phyloP scores from a whole-genome alignment of 257 asterid species.

The Lycium barbarum region DNA sequence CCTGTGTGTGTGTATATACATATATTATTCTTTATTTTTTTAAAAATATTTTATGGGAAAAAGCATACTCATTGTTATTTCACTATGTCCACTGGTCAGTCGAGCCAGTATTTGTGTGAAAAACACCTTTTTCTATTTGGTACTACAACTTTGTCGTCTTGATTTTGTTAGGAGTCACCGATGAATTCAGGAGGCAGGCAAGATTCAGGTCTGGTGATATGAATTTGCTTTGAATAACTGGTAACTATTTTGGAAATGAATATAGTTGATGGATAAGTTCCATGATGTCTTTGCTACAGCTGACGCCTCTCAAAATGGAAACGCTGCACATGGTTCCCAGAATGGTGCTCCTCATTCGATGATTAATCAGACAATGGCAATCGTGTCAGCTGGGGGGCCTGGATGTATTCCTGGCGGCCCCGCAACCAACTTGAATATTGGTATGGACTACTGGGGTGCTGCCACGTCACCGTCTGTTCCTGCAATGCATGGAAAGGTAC shows the following conservation, averaged over 20 bases:
- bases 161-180: conserved; percentile 56
- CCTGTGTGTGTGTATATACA: neutral
- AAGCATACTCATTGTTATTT: neutral
- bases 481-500: conserved; percentile 69
- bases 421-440: conserved; percentile 85
- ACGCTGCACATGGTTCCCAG: conserved; percentile 60
- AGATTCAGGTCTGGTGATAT: conserved; percentile 56
- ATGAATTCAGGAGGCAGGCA: conserved; percentile 57
- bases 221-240: conserved; percentile 27
- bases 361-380: conserved; percentile 51
- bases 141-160: conserved; percentile 12
- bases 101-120: neutral
- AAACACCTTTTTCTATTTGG: conserved; percentile 6
- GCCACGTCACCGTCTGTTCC: conserved; percentile 66
- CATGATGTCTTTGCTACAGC: conserved; percentile 48
- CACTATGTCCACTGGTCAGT: neutral
- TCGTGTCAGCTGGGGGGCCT: conserved; percentile 58
- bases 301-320: conserved; percentile 72
- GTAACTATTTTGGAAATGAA: conserved; percentile 17
- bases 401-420: conserved; percentile 87
- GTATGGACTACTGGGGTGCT: conserved; percentile 91
- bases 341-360: conserved; percentile 61
- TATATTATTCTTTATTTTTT: no score
- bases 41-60: neutral
- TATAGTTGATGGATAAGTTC: conserved; percentile 30